Evolutionary conservation across 2,329 filamentous ascomycete genomes (phyloP).

Genomic region (Pestalotiopsis sp.): DNA sequence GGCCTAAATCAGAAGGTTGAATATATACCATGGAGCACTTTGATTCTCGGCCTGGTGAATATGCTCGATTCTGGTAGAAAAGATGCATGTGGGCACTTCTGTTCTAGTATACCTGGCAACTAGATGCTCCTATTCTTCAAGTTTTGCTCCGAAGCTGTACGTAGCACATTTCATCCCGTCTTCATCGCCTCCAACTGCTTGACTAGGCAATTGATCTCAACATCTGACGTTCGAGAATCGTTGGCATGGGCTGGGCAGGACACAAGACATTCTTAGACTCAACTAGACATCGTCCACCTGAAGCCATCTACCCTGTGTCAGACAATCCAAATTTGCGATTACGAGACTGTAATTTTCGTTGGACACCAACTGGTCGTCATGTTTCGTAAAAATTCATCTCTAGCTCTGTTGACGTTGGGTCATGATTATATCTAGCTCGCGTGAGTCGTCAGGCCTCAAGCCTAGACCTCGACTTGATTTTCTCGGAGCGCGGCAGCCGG

Average conservation of each 20-base stretch:
- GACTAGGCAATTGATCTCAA: not conserved
- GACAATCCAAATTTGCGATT: not conserved
- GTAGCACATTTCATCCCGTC: not conserved
- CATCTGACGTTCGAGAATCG: not conserved
- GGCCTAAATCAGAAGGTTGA: too few species aligned
- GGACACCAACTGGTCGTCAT: not conserved
- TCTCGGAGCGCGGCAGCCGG: not conserved
- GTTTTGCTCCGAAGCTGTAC: not conserved
- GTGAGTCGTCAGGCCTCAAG: not conserved
- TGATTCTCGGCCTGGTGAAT: too few species aligned
- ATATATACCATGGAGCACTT: too few species aligned
- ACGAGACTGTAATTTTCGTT: not conserved
- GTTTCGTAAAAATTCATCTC: not conserved
- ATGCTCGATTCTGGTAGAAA: too few species aligned
- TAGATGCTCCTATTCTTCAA: not conserved
- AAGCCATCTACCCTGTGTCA: not conserved
- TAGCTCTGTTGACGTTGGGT: not conserved
- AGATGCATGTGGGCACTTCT: too few species aligned
- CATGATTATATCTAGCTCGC: not conserved
- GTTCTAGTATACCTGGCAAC: not conserved
- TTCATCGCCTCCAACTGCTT: not conserved
- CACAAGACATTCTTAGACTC: not conserved
- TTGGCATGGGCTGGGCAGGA: not conserved
- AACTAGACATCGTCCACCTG: not conserved
- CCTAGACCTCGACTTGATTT: not conserved